Percentiles rank a stretch among this genome's conserved stretches.
phyloP scores from a whole-genome alignment of 306 rosid genomes.

The Malus domestica region DNA sequence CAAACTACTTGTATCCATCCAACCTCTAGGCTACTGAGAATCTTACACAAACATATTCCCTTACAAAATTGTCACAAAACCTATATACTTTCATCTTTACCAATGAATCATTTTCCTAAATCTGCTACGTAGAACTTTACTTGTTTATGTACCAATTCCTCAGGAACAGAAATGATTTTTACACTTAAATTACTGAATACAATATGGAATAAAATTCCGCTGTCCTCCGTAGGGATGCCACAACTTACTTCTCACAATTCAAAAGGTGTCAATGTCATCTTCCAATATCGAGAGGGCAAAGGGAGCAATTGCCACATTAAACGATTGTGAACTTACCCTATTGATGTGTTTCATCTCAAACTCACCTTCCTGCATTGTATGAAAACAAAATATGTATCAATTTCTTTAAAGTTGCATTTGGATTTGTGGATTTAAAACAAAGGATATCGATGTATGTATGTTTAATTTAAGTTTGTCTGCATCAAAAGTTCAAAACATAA shows the following conservation, averaged over 20 bases:
- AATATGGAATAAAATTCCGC: not conserved
- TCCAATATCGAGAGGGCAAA: slow-evolving; percentile 44
- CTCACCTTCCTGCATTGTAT: slow-evolving; percentile 48
- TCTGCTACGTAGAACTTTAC: not conserved
- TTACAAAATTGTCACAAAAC: slow-evolving; percentile 8
- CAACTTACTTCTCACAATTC: slow-evolving; percentile 23
- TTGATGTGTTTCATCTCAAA: slow-evolving; percentile 59
- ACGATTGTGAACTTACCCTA: slow-evolving; percentile 33
- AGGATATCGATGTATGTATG: not conserved
- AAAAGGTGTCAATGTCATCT: slow-evolving; percentile 32
- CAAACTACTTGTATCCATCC: not conserved
- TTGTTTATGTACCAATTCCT: not conserved
- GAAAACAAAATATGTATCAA: slow-evolving; percentile 2
- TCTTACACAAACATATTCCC: not conserved
- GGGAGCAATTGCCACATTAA: slow-evolving; percentile 51
- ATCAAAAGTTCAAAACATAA: not conserved
- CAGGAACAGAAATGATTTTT: not conserved
- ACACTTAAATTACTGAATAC: not conserved
- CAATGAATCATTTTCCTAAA: not conserved
- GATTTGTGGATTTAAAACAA: not conserved
- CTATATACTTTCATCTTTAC: slow-evolving; percentile 18
- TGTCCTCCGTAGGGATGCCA: not conserved
- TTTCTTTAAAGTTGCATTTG: not conserved
- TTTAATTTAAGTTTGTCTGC: not conserved
- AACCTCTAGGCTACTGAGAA: not conserved